Base-by-base conservation (phyloP, 495 filamentous ascomycete species). In the Aspergillus avenaceus region DNA sequence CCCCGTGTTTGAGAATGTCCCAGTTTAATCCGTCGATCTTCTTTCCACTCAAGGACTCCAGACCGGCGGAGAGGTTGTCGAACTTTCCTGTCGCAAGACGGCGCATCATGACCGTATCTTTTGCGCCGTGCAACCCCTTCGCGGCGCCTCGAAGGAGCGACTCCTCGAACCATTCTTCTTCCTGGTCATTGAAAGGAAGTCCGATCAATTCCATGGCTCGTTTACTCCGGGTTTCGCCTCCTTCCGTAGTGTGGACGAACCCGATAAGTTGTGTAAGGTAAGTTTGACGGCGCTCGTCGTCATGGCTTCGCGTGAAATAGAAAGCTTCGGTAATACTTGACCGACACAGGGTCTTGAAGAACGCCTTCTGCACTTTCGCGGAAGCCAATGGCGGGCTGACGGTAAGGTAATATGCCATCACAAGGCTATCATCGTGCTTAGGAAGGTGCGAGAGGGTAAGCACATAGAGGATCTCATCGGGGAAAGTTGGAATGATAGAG, bases 401-500 rank as follows among this genome's bases (percentile, higher is more conserved):
- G 16, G 82, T 82, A 44, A 90, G 78, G 65, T 86, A 91, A 64
- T 91, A 93, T 24, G 87, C 84, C 45, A 91, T 75, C 0, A 85
- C 69, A 5, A 90, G 74, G 41, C 71, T 78, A 56, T 83, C 79
- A 55, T 90, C 84, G 46, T 79, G 72, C 40, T 76, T 69, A 3
- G 79, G 70, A 49, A 82, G 70, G 48, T 83, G 70, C 11, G 74
- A 72, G 5, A 73, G 64, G 27, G 87, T 83, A n/a, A 93, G 77
- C 21, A 75, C 75, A 29, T 80, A 73, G 49, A 90, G 77, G 41
- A 91, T 90, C 46, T 91, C 87, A 63, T 91, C 87, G 25, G 86
- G 79, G 56, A 91, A 91, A 23, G 87, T 88, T 22, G 87, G 81
- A 25, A 87, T 82, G 12, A 91, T 74, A 4, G 85, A 84, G 2